Percentiles rank a stretch among this genome's conserved stretches.
These are phyloP conservation scores for Vaccinium corymbosum DNA, from an alignment of 148 eudicot species.

Conservation along the genomic window DNA sequence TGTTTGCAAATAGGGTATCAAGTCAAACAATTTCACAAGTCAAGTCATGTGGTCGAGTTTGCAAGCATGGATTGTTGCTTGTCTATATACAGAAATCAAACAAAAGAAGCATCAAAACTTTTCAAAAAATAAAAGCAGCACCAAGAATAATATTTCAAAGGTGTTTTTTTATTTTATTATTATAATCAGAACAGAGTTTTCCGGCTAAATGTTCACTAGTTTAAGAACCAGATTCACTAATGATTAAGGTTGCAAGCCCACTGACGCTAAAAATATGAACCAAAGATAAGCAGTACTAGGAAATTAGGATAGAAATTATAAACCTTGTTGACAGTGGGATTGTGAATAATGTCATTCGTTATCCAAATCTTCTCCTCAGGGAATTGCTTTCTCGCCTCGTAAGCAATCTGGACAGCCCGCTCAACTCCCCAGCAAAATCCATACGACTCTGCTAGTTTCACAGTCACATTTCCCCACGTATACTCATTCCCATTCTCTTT, in stretches of 20 bases:
- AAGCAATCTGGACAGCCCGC: slow-evolving; percentile 94
- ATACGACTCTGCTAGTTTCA: slow-evolving; percentile 84
- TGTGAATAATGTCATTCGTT: slow-evolving; percentile 96
- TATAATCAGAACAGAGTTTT: background rate
- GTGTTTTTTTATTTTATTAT: no score
- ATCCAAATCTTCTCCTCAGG: slow-evolving; percentile 84
- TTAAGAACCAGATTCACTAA: background rate
- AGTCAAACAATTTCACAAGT: background rate
- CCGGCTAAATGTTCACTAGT: background rate
- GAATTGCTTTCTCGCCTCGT: slow-evolving; percentile 89
- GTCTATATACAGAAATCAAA: background rate
- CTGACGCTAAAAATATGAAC: background rate
- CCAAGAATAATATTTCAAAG: background rate
- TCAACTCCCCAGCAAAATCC: slow-evolving; percentile 99
- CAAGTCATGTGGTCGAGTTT: background rate
- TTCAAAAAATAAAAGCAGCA: background rate
- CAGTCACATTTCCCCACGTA: slow-evolving; percentile 95
- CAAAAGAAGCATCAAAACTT: background rate
- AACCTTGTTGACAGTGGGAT: slow-evolving; percentile 94
- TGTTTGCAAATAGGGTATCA: background rate
- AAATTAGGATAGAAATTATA: background rate
- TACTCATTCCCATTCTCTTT: slow-evolving; percentile 84
- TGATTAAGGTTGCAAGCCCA: background rate
- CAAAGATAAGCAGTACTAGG: background rate
- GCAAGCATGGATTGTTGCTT: background rate